These are phyloP conservation scores for Fusarium setosum DNA, from an alignment of 2,329 filamentous ascomycete genomes.

Conservation along the genomic window DNA sequence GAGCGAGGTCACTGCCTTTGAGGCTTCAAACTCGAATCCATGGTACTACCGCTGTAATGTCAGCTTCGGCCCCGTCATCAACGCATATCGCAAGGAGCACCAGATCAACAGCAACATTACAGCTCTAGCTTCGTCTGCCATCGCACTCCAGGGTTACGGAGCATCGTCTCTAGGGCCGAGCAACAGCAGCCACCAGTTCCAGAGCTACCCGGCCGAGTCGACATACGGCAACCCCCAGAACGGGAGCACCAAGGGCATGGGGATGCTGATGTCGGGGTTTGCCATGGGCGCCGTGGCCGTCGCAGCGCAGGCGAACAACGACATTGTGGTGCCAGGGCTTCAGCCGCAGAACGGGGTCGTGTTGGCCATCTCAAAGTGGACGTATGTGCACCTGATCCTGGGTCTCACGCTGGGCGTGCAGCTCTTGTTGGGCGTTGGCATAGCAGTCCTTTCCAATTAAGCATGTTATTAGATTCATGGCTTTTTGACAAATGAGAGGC, in stretches of 20 bases:
- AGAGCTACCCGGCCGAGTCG: slow-evolving; percentile 56
- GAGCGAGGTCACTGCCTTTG: slow-evolving; percentile 37
- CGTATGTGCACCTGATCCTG: slow-evolving; percentile 43
- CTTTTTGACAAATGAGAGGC: too few species aligned
- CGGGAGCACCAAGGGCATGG: slow-evolving; percentile 50
- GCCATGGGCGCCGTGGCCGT: slow-evolving; percentile 50
- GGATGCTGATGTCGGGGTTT: slow-evolving; percentile 49
- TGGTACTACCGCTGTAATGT: slow-evolving; percentile 42
- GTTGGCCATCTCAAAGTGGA: slow-evolving; percentile 49
- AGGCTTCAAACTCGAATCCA: slow-evolving; percentile 25
- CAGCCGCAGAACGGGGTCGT: slow-evolving; percentile 46
- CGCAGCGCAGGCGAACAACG: slow-evolving; percentile 45
- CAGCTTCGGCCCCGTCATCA: slow-evolving; percentile 27
- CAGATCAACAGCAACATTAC: slow-evolving; percentile 33
- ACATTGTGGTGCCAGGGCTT: slow-evolving; percentile 41
- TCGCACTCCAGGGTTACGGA: slow-evolving; percentile 39
- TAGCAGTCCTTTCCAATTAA: slow-evolving; percentile 26
- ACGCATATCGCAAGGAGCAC: slow-evolving; percentile 28
- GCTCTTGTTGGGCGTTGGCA: slow-evolving; percentile 37
- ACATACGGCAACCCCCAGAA: slow-evolving; percentile 48
- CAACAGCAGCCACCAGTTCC: slow-evolving; percentile 35
- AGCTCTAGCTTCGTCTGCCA: slow-evolving; percentile 26
- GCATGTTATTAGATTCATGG: too few species aligned
- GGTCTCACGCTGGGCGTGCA: slow-evolving; percentile 47
- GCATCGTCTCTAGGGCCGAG: slow-evolving; percentile 28